These are phyloP conservation scores for Rosa rugosa DNA, from an alignment of 306 rosid genomes.

Conservation along the genomic window DNA sequence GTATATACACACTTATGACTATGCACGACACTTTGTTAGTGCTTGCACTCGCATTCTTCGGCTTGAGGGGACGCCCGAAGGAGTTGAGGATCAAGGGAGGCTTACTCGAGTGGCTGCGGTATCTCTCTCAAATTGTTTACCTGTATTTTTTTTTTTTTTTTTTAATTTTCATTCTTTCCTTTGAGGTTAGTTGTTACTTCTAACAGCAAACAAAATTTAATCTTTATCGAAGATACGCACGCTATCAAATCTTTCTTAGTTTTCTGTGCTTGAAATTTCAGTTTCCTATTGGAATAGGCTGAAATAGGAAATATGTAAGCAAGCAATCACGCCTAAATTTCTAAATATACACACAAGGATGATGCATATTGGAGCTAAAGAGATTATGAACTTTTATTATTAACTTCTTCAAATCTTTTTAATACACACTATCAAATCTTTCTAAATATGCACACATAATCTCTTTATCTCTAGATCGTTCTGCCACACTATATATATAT, in stretches of 20 bases:
- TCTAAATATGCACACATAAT: no score
- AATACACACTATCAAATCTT: no score
- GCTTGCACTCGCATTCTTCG: conserved; percentile 90
- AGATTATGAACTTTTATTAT: no score
- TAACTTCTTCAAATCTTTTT: no score
- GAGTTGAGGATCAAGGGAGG: conserved; percentile 89
- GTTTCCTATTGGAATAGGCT: conserved; percentile 85
- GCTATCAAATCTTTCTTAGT: conserved; percentile 22
- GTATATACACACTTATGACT: conserved; percentile 64
- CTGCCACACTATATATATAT: no score
- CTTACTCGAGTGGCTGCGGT: conserved; percentile 90
- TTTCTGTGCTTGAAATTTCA: conserved; percentile 40
- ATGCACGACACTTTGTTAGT: conserved; percentile 89
- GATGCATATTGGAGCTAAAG: no score
- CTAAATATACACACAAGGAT: no score
- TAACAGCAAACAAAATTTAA: conserved; percentile 4
- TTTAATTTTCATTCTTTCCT: neutral
- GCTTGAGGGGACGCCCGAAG: conserved; percentile 89
- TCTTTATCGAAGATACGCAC: neutral
- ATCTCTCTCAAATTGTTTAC: neutral
- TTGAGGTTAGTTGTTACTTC: conserved; percentile 10
- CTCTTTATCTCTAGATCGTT: no score
- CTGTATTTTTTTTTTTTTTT: neutral
- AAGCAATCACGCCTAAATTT: no score
- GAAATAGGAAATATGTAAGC: no score